Evolutionary conservation across 768 basidiomycete genomes (phyloP), one percentile per base, ranked within the genome.

Genomic region (Leucosporidium scottii): DNA sequence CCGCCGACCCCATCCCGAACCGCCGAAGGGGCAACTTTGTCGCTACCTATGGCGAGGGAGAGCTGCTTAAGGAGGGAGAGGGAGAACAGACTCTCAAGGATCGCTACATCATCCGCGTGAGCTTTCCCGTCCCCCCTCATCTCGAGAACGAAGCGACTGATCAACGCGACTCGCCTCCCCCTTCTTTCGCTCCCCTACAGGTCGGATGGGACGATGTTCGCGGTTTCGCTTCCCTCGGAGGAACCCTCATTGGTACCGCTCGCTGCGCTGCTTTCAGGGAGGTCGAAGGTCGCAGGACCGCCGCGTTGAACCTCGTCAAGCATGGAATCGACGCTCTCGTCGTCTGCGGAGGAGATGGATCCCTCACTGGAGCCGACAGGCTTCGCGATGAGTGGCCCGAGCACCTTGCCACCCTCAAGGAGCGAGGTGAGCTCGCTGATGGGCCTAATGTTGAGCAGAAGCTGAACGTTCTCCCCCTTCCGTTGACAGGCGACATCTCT

Each of bases 141-240:
- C 27, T 28, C 23, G 36, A 25, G 27, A 28, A 17, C 66, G 67
- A 23, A 54, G 51, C 3, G 21, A 25, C 55, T 64, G 59, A 65
- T 48, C 30, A 2, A 21, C 9, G 13, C 13, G 28, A 25, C n/a
- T 31, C 13, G 58, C 27, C n/a, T 28, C 36, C 17, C 34, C 2
- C 48, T 20, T 53, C n/a, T 34, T 17, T 10, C 12, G 28, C 13
- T 17, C 13, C 65, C 48, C 66, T 64, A 21, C 69, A 75, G 64
- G 94, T 94, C 3, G 96, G 96, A 15, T 98, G 93, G 88, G 96
- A 99, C 77, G 96, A 99, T 78, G 94, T 98, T 39, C 82, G 91
- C 57, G 91, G 91, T 18, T 98, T 93, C 92, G 87, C 94, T 73
- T 84, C 88, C 36, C 85, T 96, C 23, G 72, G 93, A 60, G 92